phyloP scores from a whole-genome alignment of 441 rosid genomes.

The Erysimum pusillum region DNA sequence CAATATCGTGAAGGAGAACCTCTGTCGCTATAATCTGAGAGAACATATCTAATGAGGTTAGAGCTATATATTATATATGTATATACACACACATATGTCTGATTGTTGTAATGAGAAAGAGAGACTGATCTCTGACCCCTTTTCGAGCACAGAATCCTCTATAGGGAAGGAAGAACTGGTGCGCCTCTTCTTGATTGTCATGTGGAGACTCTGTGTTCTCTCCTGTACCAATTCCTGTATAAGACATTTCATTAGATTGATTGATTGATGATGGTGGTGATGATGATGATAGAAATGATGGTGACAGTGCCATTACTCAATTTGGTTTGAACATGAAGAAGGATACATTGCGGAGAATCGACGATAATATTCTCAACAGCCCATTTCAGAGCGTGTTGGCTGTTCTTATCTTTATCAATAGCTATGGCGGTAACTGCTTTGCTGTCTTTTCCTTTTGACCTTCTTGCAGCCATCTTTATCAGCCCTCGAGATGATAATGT shows the following conservation, averaged over 20 bases:
- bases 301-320: constrained; percentile 43
- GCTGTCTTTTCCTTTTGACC: constrained; percentile 8
- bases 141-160: constrained; percentile 75
- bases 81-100: neutral
- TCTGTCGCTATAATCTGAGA: constrained; percentile 66
- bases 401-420: constrained; percentile 69
- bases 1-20: constrained; percentile 57
- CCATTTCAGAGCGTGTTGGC: constrained; percentile 82
- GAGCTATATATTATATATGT: neutral
- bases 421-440: constrained; percentile 59
- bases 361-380: constrained; percentile 64
- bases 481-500: constrained; percentile 20
- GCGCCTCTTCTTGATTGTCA: constrained; percentile 57
- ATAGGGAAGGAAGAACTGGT: constrained; percentile 67
- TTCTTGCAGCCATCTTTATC: constrained; percentile 40
- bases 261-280: constrained; percentile 8
- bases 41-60: neutral
- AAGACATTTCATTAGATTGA: constrained; percentile 32
- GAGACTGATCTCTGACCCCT: constrained; percentile 61
- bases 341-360: constrained; percentile 49
- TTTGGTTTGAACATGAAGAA: constrained; percentile 66
- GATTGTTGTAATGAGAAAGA: constrained; percentile 1
- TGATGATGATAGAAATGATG: neutral
- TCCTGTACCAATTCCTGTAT: constrained; percentile 45
- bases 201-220: constrained; percentile 51